Conservation (phyloP, 208 protist genomes). For the Hexamita inflata region DNA sequence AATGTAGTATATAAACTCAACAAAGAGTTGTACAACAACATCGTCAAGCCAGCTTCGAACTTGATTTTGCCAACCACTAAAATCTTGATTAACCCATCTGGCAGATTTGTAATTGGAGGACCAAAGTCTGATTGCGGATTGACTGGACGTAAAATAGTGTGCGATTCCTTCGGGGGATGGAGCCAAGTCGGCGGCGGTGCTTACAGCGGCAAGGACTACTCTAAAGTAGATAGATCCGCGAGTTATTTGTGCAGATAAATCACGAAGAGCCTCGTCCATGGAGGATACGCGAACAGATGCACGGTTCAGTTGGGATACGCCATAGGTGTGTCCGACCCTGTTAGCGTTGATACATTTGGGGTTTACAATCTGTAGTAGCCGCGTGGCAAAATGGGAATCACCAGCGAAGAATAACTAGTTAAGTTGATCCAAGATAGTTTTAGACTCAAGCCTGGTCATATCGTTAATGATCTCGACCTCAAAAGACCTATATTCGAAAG, state of each 20-base stretch:
- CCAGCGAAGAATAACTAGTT: no score
- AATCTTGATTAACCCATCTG: slow-evolving; percentile 93
- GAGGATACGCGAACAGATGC: slow-evolving; percentile 71
- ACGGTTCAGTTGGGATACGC: slow-evolving; percentile 95
- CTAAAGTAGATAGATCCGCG: slow-evolving; percentile 97
- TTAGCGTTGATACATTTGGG: no score
- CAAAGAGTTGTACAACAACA: neutral
- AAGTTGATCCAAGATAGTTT: no score
- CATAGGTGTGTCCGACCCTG: slow-evolving; percentile 88
- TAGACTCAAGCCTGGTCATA: no score
- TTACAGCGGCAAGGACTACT: slow-evolving; percentile 98
- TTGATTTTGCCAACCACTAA: slow-evolving; percentile 71
- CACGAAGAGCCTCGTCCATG: slow-evolving; percentile 83
- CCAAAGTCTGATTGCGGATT: slow-evolving; percentile 94
- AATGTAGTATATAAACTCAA: neutral
- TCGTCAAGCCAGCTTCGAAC: no score
- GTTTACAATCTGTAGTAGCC: slow-evolving; percentile 94
- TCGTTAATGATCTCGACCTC: no score
- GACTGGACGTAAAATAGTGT: slow-evolving; percentile 99
- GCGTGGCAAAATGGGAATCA: no score
- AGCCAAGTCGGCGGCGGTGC: slow-evolving; percentile 95
- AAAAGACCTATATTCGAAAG: no score
- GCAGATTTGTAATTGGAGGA: slow-evolving; percentile 94
- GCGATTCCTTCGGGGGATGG: slow-evolving; percentile 98
- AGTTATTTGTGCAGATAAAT: slow-evolving; percentile 95